These are phyloP conservation scores for Ephemerocybe angulata DNA, from an alignment of 768 basidiomycete species.

Conservation along the genomic window DNA sequence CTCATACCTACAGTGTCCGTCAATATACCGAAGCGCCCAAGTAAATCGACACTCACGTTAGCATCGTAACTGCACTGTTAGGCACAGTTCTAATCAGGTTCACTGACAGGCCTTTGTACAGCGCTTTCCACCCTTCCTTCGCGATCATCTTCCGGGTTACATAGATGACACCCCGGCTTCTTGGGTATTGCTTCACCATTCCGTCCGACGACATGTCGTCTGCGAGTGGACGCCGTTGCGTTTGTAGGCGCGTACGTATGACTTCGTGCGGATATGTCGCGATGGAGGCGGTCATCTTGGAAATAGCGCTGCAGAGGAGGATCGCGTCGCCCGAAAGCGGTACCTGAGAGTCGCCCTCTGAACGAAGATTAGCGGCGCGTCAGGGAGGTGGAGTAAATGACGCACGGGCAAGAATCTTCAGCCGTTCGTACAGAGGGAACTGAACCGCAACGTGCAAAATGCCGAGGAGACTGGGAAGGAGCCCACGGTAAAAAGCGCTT, in stretches of 20 bases:
- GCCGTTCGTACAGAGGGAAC: conserved; percentile 92
- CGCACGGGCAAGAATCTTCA: conserved; percentile 85
- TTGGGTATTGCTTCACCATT: conserved; percentile 51
- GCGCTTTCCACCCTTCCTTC: conserved; percentile 83
- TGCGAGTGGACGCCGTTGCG: conserved; percentile 64
- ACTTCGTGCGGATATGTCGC: conserved; percentile 99
- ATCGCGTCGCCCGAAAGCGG: conserved; percentile 63
- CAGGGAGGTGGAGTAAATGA: conserved; percentile 17
- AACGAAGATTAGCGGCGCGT: conserved; percentile 8
- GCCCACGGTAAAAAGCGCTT: conserved; percentile 89
- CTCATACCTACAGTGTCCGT: conserved; percentile 40
- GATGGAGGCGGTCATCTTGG: conserved; percentile 94
- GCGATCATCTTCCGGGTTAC: conserved; percentile 68
- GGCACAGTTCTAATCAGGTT: conserved; percentile 95
- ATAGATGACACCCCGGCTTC: conserved; percentile 68
- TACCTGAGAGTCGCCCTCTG: conserved; percentile 44
- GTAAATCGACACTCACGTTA: conserved; percentile 59
- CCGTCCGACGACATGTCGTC: conserved; percentile 58
- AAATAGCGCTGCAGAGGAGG: conserved; percentile 84
- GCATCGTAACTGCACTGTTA: conserved; percentile 92
- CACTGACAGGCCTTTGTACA: conserved; percentile 92
- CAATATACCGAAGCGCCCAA: neutral
- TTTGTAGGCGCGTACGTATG: conserved; percentile 95
- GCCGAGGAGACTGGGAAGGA: conserved; percentile 89
- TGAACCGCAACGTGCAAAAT: conserved; percentile 96